A percentile compares a stretch with the other conserved stretches of the same genome.
These are phyloP conservation scores for Polychytrium aggregatum DNA, from an alignment of 192 early-diverging fungal species.

Conservation along the genomic window DNA sequence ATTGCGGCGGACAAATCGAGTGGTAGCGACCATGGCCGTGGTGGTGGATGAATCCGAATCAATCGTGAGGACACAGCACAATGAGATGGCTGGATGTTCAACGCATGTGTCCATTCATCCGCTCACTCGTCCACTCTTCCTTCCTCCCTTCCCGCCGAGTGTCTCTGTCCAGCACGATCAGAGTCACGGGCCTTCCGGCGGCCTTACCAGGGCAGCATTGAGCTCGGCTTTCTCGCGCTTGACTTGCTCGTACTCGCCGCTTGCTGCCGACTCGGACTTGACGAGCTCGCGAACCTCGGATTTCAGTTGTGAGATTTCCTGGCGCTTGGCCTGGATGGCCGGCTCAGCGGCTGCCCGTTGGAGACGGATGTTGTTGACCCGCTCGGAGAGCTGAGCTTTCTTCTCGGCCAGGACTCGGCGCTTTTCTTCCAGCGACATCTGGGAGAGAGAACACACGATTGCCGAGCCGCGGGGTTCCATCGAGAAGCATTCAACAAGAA, in stretches of 20 bases:
- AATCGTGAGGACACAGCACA: too few relatives aligned
- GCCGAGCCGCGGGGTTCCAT: too few relatives aligned
- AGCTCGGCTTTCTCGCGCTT: conserved; percentile 41
- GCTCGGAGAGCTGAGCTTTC: conserved; percentile 38
- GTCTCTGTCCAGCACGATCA: background rate
- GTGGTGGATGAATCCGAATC: too few relatives aligned
- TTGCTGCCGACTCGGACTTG: conserved; percentile 25
- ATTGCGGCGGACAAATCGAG: too few relatives aligned
- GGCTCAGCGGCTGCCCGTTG: conserved; percentile 45
- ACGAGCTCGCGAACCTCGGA: conserved; percentile 46
- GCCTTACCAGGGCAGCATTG: conserved; percentile 39
- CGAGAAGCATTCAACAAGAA: background rate
- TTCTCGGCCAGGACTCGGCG: conserved; percentile 35
- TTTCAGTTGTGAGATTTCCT: conserved; percentile 34
- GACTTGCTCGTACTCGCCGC: conserved; percentile 24
- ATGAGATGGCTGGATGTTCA: too few relatives aligned
- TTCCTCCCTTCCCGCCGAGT: too few relatives aligned
- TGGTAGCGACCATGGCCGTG: too few relatives aligned
- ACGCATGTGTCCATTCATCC: too few relatives aligned
- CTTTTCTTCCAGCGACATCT: conserved; percentile 21
- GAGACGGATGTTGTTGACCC: conserved; percentile 36
- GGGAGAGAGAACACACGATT: too few relatives aligned
- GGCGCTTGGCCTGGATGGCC: conserved; percentile 28
- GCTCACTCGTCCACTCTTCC: too few relatives aligned
- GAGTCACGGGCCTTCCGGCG: too few relatives aligned